A percentile compares a stretch with the other conserved stretches of the same genome.
These are phyloP conservation scores for Cryptosporidium sp. DNA, from an alignment of 169 alveolate genomes.

Conservation along the genomic window DNA sequence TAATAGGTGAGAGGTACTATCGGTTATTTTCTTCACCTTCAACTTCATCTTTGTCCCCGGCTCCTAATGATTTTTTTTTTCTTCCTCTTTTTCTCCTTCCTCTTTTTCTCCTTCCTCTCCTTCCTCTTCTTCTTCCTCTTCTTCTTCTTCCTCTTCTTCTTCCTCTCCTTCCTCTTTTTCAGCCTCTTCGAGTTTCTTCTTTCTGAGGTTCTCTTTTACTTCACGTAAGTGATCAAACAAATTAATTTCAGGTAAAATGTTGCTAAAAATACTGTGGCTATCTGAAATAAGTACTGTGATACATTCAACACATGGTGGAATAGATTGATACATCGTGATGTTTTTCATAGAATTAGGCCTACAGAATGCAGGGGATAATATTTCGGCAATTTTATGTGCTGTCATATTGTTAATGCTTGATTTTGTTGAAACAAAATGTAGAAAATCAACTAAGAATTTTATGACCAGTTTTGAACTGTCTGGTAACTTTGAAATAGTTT, in stretches of 20 bases:
- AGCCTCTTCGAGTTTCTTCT: neutral
- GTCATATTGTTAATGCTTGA: conserved; percentile 63
- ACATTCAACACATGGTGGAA: conserved; percentile 69
- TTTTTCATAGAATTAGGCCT: conserved; percentile 34
- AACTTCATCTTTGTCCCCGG: neutral
- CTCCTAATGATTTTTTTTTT: neutral
- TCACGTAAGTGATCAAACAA: neutral
- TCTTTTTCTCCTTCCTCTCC: neutral
- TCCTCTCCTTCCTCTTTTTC: neutral
- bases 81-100: conserved; percentile 9
- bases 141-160: neutral
- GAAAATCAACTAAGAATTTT: conserved; percentile 34
- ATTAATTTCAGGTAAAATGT: conserved; percentile 15
- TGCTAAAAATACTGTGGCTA: conserved; percentile 13
- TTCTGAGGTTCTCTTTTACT: neutral
- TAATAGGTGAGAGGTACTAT: neutral
- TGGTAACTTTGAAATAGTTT: conserved; percentile 40
- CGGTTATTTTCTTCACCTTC: neutral
- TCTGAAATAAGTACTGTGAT: conserved; percentile 62
- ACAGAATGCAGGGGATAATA: conserved; percentile 56
- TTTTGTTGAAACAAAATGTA: conserved; percentile 22
- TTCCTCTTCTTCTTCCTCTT: neutral
- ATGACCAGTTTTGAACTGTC: conserved; percentile 10
- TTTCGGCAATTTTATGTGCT: conserved; percentile 60
- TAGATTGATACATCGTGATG: conserved; percentile 47